Evolutionary conservation across 805 yeast species (phyloP), one percentile per base, ranked within the genome.

Genomic region (Candida takata): DNA sequence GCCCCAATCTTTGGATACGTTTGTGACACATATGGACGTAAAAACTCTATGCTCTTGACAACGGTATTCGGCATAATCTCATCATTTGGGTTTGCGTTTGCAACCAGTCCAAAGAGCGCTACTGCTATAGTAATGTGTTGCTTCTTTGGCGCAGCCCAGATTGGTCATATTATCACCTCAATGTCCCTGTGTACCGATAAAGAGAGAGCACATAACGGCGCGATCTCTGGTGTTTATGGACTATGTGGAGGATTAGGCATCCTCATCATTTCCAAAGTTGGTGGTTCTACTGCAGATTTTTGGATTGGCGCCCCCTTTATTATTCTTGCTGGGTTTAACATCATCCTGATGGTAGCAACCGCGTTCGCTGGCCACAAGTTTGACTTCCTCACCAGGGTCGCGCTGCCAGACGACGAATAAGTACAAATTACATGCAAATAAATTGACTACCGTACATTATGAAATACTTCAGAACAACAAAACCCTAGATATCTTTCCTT

Each of bases 201-300:
- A 26, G 62, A 67, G 21, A 57, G 67, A 24, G 58, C 56, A 16
- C 60, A 67, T 38, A 70, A 73, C 33, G 87, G 87, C n/a, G 65
- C 82, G 3, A 68, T 81, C 27, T 70, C 80, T 33, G 90, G 90
- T 6, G 72, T 78, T 10, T 78, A 76, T 51, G 70, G 80, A n/a
- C 67, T 81, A 36, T 62, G 70, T 44, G 87, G 86, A 13, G 84
- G 84, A 1, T 34, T 77, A 7, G 90, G 90, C 3, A 77, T 80
- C 19, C 57, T 81, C 38, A 35, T 77, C 2, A 58, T 79, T 20
- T 70, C 78, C 24, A 74, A 72, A 47, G 24, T 77, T 8, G 88
- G 87, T 6, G 87, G 87, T 4, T 48, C 58, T 12, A 60, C 74
- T 44, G 72, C 80, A 17, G 85, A 79, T 49, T 34, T 44, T 25